Percentiles rank a stretch among this genome's conserved stretches.
Evolutionary conservation across 2,329 filamentous ascomycete genomes (phyloP).

Genomic region (Seiridium unicorne): DNA sequence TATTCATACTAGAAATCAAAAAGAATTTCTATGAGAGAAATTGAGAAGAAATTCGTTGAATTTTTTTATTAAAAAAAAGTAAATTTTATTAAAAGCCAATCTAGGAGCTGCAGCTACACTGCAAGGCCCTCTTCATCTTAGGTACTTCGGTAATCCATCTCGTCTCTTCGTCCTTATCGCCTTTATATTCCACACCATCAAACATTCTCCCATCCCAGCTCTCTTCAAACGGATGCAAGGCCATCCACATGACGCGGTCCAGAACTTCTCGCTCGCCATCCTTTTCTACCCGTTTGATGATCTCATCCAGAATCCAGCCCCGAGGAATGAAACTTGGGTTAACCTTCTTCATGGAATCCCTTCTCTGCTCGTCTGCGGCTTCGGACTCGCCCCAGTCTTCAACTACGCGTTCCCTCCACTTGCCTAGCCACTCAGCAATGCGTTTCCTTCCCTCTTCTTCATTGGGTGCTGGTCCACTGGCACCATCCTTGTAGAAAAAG

Average conservation of each 20-base stretch:
- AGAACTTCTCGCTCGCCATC: slow-evolving; percentile 79
- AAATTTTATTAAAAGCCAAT: neutral
- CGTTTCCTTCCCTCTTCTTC: slow-evolving; percentile 65
- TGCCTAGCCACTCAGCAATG: slow-evolving; percentile 77
- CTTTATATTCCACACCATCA: slow-evolving; percentile 47
- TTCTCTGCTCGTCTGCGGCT: slow-evolving; percentile 59
- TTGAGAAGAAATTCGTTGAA: neutral
- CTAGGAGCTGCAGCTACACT: slow-evolving; percentile 93
- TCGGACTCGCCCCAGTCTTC: slow-evolving; percentile 69
- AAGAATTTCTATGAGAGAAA: too few relatives aligned
- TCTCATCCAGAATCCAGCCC: slow-evolving; percentile 89
- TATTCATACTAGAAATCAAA: too few relatives aligned
- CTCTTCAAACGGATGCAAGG: slow-evolving; percentile 81
- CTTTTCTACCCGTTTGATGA: slow-evolving; percentile 87
- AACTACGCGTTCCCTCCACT: slow-evolving; percentile 68
- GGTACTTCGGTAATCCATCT: slow-evolving; percentile 87
- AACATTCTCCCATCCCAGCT: slow-evolving; percentile 58
- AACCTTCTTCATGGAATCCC: slow-evolving; percentile 73
- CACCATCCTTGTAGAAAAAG: slow-evolving; percentile 80
- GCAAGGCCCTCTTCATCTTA: slow-evolving; percentile 72
- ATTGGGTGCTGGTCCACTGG: slow-evolving; percentile 42
- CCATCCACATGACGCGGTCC: slow-evolving; percentile 76
- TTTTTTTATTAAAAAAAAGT: neutral
- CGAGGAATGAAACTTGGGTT: slow-evolving; percentile 94
- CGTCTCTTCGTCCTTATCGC: slow-evolving; percentile 71